Conservation (phyloP, 352 stramenopile species). For the Globisporangium megalacanthum region DNA sequence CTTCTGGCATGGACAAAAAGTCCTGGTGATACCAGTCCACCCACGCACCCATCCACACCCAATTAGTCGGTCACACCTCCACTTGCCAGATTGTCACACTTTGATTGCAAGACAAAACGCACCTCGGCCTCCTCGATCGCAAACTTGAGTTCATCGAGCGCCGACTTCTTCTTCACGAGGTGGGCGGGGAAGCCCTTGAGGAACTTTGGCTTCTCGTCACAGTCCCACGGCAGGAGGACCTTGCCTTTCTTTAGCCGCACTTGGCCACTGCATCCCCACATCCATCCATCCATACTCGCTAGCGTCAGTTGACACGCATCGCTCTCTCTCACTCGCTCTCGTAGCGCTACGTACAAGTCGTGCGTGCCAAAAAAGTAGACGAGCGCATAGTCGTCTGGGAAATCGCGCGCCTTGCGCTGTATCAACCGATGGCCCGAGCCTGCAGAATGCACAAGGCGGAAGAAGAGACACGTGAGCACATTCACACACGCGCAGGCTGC, state of each 20-base stretch:
- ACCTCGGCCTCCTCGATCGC: constrained; percentile 61
- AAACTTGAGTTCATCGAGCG: constrained; percentile 37
- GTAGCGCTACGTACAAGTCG: constrained; percentile 54
- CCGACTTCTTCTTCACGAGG: constrained; percentile 58
- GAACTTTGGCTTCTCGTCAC: constrained; percentile 55
- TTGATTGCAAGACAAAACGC: constrained; percentile 1
- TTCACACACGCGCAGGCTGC: background rate
- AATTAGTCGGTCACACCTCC: background rate
- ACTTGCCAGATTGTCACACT: background rate
- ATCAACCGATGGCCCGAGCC: constrained; percentile 62
- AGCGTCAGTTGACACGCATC: background rate
- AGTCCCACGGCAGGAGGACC: constrained; percentile 69
- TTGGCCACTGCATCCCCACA: constrained; percentile 27
- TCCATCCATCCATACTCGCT: constrained; percentile 1
- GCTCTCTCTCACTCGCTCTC: too few relatives aligned
- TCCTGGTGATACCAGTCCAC: constrained; percentile 25
- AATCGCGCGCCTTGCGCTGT: constrained; percentile 68
- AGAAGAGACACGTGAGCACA: background rate
- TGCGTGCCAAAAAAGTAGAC: constrained; percentile 86
- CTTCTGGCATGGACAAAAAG: constrained; percentile 66
- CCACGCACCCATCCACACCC: background rate
- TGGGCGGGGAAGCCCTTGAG: constrained; percentile 65
- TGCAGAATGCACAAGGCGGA: constrained; percentile 1
- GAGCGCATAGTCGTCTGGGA: constrained; percentile 60
- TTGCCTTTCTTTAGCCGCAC: constrained; percentile 61